Conservation (phyloP, 1,284 basidiomycete genomes). For the Ceratobasidium sp. region DNA sequence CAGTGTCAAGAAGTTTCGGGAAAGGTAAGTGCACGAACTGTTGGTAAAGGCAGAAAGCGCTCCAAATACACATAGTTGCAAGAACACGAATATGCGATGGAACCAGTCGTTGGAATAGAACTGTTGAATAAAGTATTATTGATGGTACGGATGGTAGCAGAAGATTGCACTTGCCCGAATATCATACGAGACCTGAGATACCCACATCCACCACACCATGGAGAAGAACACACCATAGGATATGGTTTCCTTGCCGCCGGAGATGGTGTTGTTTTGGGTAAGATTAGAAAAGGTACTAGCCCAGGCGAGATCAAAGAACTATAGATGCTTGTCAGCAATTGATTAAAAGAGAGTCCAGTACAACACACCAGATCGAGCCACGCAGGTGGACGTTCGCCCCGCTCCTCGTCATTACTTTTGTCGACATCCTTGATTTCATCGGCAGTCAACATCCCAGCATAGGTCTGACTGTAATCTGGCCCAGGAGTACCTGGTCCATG, state of each 20-base stretch:
- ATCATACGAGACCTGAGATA: conserved; percentile 36
- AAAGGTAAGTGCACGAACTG: not conserved
- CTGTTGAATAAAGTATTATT: too few relatives aligned
- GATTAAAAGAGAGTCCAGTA: not conserved
- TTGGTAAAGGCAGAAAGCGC: conserved; percentile 33
- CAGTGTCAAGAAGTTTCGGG: not conserved
- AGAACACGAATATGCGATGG: conserved; percentile 34
- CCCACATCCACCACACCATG: conserved; percentile 41
- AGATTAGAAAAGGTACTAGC: conserved; percentile 36
- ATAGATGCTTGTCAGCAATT: not conserved
- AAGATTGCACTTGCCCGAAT: conserved; percentile 11
- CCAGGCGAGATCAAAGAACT: conserved; percentile 39
- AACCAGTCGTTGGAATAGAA: conserved; percentile 42
- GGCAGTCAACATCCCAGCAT: conserved; percentile 30
- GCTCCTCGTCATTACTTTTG: conserved; percentile 36
- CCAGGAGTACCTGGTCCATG: not conserved
- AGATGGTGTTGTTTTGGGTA: conserved; percentile 32
- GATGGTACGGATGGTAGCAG: too few relatives aligned
- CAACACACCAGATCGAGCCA: conserved; percentile 33
- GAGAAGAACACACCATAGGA: conserved; percentile 39
- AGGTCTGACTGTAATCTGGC: not conserved
- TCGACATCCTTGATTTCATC: conserved; percentile 33
- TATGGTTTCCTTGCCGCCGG: conserved; percentile 24
- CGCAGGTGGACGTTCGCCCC: conserved; percentile 34
- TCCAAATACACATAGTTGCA: conserved; percentile 35